phyloP scores from a whole-genome alignment of 1,284 basidiomycete species.

The Erythrobasidium hasegawianum region DNA sequence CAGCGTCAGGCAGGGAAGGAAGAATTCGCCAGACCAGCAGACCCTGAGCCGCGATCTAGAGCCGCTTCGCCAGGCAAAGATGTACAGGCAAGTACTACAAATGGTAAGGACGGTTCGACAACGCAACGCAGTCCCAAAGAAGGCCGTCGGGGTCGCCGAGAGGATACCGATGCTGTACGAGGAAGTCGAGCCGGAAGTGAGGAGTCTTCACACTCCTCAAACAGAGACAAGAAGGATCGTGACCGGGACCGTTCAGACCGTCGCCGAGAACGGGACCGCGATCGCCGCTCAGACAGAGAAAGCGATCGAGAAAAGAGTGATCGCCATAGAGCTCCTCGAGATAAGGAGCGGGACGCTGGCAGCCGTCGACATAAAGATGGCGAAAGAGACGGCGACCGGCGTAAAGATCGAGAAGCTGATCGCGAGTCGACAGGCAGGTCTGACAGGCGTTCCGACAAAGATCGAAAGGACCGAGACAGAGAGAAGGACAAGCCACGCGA shows the following conservation, averaged over 20 bases:
- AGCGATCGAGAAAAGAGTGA: constrained; percentile 26
- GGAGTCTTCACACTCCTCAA: constrained; percentile 30
- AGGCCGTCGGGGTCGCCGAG: constrained; percentile 8
- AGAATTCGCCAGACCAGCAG: background rate
- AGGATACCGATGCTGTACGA: background rate
- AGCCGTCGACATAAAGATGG: constrained; percentile 14
- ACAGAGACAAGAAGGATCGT: constrained; percentile 22
- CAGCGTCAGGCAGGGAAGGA: background rate
- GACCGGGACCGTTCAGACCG: constrained; percentile 1
- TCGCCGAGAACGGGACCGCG: constrained; percentile 43
- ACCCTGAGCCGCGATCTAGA: constrained; percentile 7
- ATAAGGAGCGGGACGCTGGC: constrained; percentile 6
- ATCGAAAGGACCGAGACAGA: constrained; percentile 39
- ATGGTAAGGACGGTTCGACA: constrained; percentile 1
- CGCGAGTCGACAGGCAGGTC: constrained; percentile 51
- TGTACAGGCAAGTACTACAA: background rate
- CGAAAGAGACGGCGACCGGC: constrained; percentile 38
- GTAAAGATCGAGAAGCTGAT: constrained; percentile 53
- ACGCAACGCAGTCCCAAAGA: constrained; percentile 14
- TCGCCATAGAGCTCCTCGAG: background rate
- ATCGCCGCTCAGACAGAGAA: constrained; percentile 43
- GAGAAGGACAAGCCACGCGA: constrained; percentile 44
- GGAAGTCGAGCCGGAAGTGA: constrained; percentile 31
- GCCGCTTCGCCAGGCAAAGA: constrained; percentile 19
- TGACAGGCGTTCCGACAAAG: constrained; percentile 5